Percentiles rank a stretch among this genome's conserved stretches.
Conservation (phyloP, 176 grass and related monocot species). For the Musa itinerans region DNA sequence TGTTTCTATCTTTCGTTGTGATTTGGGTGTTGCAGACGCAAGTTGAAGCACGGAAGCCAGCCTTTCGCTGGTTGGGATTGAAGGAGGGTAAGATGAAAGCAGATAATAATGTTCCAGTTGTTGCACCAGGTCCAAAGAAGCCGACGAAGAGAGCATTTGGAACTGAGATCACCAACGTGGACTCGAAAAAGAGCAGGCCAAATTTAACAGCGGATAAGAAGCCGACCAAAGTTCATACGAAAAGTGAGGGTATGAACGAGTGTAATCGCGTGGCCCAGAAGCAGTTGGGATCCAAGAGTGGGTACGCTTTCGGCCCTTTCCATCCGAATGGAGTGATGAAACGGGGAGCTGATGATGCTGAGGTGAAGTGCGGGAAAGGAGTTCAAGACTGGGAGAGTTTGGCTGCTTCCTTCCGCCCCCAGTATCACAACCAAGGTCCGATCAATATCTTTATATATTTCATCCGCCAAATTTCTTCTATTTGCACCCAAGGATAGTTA, state of each 20-base stretch:
- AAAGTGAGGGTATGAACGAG: constrained; percentile 34
- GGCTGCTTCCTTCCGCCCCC: constrained; percentile 48
- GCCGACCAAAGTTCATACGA: constrained; percentile 16
- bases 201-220: constrained; percentile 37
- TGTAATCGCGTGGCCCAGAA: constrained; percentile 38
- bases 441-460: not conserved
- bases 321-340: constrained; percentile 44
- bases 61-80: constrained; percentile 67
- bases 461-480: constrained; percentile 3
- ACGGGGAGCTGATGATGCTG: constrained; percentile 25
- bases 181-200: constrained; percentile 31
- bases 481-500: no score
- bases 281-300: constrained; percentile 26
- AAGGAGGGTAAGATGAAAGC: constrained; percentile 15
- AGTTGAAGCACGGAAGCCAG: constrained; percentile 56
- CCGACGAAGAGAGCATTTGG: constrained; percentile 74
- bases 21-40: constrained; percentile 48
- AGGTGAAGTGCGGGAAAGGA: constrained; percentile 25
- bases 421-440: constrained; percentile 86
- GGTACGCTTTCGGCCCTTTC: constrained; percentile 83
- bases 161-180: constrained; percentile 65
- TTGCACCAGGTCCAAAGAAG: constrained; percentile 18
- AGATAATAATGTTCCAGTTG: constrained; percentile 32
- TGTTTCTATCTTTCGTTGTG: constrained; percentile 1
- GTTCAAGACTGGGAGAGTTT: constrained; percentile 61